Conservation (phyloP, 192 early-diverging fungal genomes). For the Phlyctochytrium arcticum region DNA sequence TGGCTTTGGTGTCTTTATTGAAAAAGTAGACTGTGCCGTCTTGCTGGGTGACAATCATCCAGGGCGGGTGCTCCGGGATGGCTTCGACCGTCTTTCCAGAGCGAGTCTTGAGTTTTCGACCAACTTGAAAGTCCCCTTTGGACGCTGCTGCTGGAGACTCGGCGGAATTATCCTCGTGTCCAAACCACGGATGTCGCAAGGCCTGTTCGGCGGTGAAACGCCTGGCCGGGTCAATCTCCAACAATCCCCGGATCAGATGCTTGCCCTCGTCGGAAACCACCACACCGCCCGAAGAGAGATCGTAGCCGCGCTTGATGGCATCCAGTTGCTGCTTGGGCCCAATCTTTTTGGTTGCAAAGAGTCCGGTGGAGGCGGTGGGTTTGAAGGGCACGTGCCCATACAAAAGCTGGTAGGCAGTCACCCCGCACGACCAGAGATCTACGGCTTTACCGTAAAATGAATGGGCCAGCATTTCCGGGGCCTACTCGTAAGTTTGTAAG, state of each 20-base stretch:
- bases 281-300: neutral
- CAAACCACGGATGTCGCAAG: constrained; percentile 73
- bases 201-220: constrained; percentile 71
- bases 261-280: constrained; percentile 44
- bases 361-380: neutral
- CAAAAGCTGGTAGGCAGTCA: constrained; percentile 28
- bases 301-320: constrained; percentile 16
- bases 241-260: constrained; percentile 60
- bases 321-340: constrained; percentile 23
- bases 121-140: neutral
- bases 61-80: neutral
- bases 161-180: neutral
- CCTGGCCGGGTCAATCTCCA: constrained; percentile 58
- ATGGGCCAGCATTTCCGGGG: constrained; percentile 41
- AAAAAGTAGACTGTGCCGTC: constrained; percentile 21
- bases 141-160: neutral
- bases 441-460: constrained; percentile 35
- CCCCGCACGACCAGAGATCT: constrained; percentile 39
- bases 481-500: too few species aligned
- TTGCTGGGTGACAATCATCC: constrained; percentile 11
- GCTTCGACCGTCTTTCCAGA: neutral
- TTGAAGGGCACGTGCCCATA: constrained; percentile 30
- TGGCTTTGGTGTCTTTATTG: constrained; percentile 10
- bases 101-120: neutral
- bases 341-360: constrained; percentile 22